A percentile compares a stretch with the other conserved stretches of the same genome.
These are phyloP conservation scores for Tilletiaria anomala DNA, from an alignment of 1,284 basidiomycete species.

Conservation along the genomic window DNA sequence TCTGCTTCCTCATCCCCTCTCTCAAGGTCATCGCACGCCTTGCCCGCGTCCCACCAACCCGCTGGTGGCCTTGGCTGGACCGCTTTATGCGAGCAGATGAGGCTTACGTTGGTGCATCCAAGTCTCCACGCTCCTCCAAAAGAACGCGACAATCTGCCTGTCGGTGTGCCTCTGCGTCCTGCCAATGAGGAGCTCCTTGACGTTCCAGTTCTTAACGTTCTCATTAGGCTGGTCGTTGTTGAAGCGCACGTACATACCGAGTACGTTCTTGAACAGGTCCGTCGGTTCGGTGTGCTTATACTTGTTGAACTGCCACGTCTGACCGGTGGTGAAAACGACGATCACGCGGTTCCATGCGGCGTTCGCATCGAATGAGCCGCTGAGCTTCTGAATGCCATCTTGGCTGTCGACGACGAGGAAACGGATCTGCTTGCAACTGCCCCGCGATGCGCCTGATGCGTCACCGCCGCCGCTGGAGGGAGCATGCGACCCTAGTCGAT, in stretches of 20 bases:
- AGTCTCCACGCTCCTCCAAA: background rate
- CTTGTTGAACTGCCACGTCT: slow-evolving; percentile 89
- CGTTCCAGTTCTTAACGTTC: background rate
- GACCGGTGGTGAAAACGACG: slow-evolving; percentile 91
- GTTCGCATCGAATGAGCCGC: slow-evolving; percentile 37
- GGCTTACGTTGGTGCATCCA: no score
- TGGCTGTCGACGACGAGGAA: slow-evolving; percentile 75
- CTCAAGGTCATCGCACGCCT: no score
- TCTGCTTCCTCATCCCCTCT: no score
- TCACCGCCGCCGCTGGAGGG: background rate
- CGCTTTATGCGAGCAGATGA: no score
- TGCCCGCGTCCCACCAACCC: no score
- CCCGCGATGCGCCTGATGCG: background rate
- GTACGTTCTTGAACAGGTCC: background rate
- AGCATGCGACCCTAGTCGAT: background rate
- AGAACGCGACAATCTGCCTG: background rate
- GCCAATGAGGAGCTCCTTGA: slow-evolving; percentile 58
- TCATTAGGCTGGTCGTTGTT: background rate
- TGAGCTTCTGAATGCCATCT: slow-evolving; percentile 80
- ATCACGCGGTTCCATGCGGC: slow-evolving; percentile 62
- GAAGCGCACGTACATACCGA: background rate
- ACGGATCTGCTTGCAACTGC: slow-evolving; percentile 49
- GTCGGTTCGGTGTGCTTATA: slow-evolving; percentile 49
- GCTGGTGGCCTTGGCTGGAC: no score
- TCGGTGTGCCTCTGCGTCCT: background rate